Evolutionary conservation across 2,329 filamentous ascomycete species (phyloP).

Genomic region (Alternaria brassicae): DNA sequence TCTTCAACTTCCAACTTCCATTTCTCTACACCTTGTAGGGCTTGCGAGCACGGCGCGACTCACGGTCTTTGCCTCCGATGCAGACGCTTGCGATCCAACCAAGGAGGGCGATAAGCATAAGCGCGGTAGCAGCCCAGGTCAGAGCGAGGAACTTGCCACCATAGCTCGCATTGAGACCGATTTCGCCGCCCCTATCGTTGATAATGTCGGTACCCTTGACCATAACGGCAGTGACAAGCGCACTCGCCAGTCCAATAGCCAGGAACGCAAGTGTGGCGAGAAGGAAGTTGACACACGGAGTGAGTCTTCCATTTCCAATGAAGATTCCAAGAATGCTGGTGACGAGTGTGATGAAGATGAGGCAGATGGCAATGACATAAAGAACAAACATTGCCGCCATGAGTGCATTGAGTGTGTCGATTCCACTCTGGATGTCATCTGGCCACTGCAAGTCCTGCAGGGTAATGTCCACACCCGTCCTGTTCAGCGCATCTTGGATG

Average conservation of each 20-base stretch:
- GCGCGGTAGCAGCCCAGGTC: conserved; percentile 64
- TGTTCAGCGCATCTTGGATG: conserved; percentile 59
- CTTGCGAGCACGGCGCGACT: background rate
- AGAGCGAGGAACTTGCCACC: conserved; percentile 64
- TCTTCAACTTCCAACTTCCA: background rate
- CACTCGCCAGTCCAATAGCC: conserved; percentile 73
- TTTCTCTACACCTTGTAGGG: background rate
- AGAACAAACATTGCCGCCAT: conserved; percentile 64
- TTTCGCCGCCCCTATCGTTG: conserved; percentile 60
- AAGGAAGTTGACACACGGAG: conserved; percentile 59
- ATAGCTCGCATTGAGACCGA: conserved; percentile 58
- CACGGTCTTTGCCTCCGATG: conserved; percentile 18
- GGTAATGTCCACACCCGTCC: conserved; percentile 53
- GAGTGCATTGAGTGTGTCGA: conserved; percentile 59
- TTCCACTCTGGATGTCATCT: conserved; percentile 60
- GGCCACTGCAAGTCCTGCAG: conserved; percentile 65
- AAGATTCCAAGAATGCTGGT: conserved; percentile 56
- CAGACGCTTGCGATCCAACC: conserved; percentile 43
- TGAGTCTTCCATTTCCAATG: conserved; percentile 50
- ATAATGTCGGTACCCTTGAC: conserved; percentile 61
- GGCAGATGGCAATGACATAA: conserved; percentile 64
- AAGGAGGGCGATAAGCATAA: conserved; percentile 51
- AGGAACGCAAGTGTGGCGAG: conserved; percentile 61
- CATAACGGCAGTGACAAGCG: conserved; percentile 71
- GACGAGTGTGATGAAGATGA: conserved; percentile 60